A percentile compares a stretch with the other conserved stretches of the same genome.
These are phyloP conservation scores for Houttuynia cordata DNA, from an alignment of 164 flowering plant genomes.

Conservation along the genomic window DNA sequence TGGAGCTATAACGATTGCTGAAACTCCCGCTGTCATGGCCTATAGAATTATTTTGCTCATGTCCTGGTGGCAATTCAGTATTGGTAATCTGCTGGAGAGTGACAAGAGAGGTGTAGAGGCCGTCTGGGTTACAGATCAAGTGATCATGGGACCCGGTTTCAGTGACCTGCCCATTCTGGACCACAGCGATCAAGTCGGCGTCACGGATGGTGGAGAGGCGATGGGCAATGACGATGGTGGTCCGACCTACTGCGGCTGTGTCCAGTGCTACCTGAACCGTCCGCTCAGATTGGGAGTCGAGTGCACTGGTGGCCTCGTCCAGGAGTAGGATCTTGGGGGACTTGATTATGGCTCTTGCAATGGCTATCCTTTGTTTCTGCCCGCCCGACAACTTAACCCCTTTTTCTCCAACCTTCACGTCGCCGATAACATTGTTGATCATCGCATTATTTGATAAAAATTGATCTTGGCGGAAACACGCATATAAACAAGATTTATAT, in stretches of 20 bases:
- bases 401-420: constrained; percentile 34
- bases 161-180: constrained; percentile 29
- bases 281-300: constrained; percentile 38
- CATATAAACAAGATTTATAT: too few species aligned
- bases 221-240: constrained; percentile 40
- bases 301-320: constrained; percentile 53
- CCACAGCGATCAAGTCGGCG: constrained; percentile 28
- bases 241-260: constrained; percentile 26
- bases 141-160: constrained; percentile 37
- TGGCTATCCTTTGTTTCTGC: constrained; percentile 47
- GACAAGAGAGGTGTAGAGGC: constrained; percentile 28
- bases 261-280: constrained; percentile 42
- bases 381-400: constrained; percentile 53
- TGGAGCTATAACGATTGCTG: neutral
- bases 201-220: constrained; percentile 37
- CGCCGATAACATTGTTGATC: too few species aligned
- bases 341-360: constrained; percentile 39
- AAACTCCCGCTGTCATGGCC: neutral
- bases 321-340: constrained; percentile 42
- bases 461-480: neutral
- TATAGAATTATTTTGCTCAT: neutral
- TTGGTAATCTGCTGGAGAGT: constrained; percentile 18
- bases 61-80: neutral
- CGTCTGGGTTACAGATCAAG: constrained; percentile 14
- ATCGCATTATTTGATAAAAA: too few species aligned